Conservation (phyloP, 2,329 filamentous ascomycete genomes). For the Chalaropsis thielavioides region DNA sequence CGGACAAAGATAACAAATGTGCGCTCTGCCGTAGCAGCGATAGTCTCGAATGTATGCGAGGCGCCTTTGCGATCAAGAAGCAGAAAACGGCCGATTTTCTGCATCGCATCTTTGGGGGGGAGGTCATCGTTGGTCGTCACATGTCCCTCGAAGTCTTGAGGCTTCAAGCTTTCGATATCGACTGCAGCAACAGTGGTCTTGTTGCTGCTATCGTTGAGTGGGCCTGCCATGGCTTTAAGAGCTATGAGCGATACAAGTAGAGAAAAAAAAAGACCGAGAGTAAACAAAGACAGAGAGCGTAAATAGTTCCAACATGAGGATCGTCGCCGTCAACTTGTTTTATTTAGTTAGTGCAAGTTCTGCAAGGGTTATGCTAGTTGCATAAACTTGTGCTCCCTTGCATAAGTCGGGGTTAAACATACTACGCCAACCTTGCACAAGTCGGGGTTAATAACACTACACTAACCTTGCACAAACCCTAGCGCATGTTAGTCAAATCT, state of each 20-base stretch:
- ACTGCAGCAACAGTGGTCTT: neutral
- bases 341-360: too few species aligned
- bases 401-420: neutral
- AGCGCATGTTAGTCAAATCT: neutral
- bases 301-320: neutral
- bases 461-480: neutral
- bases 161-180: slow-evolving; percentile 28
- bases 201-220: neutral
- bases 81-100: slow-evolving; percentile 38
- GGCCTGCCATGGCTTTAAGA: neutral
- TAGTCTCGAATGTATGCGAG: slow-evolving; percentile 43
- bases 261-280: neutral
- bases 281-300: neutral
- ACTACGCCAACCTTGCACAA: too few species aligned
- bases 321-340: neutral
- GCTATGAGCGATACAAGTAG: neutral
- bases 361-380: neutral
- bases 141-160: slow-evolving; percentile 41
- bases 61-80: slow-evolving; percentile 50
- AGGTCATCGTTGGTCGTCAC: slow-evolving; percentile 41
- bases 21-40: slow-evolving; percentile 42
- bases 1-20: slow-evolving; percentile 61
- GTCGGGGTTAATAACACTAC: too few species aligned
- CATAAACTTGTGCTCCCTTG: neutral
- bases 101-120: slow-evolving; percentile 35